These are phyloP conservation scores for Phaeolepiota aurea DNA, from an alignment of 768 basidiomycete species.

Conservation along the genomic window DNA sequence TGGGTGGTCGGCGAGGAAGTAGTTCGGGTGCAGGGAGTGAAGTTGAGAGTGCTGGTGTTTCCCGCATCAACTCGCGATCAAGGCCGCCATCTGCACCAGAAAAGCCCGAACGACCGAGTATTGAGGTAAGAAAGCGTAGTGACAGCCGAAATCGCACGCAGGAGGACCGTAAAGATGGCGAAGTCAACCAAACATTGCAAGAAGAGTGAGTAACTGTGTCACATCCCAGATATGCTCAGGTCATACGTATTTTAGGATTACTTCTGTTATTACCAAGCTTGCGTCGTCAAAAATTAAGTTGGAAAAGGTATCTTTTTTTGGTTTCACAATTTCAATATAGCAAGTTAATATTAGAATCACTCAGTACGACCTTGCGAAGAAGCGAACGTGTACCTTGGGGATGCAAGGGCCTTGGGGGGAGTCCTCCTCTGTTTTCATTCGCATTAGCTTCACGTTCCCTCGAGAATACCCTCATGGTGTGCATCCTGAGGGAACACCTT, in stretches of 20 bases:
- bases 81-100: conserved; percentile 15
- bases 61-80: conserved; percentile 39
- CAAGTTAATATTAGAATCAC: conserved; percentile 5
- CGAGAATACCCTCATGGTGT: conserved; percentile 61
- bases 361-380: conserved; percentile 62
- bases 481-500: conserved; percentile 59
- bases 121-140: conserved; percentile 31
- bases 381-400: conserved; percentile 76
- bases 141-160: conserved; percentile 29
- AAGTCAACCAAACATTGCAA: conserved; percentile 44
- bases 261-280: conserved; percentile 61
- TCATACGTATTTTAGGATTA: conserved; percentile 52
- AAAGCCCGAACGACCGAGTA: conserved; percentile 4
- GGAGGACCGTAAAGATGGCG: conserved; percentile 25
- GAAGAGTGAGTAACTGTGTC: conserved; percentile 50
- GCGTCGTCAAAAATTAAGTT: conserved; percentile 67
- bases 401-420: conserved; percentile 92
- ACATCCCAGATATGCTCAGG: not conserved
- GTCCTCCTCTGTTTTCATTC: conserved; percentile 73
- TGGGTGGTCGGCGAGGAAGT: conserved; percentile 45
- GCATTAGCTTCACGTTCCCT: conserved; percentile 87
- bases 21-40: conserved; percentile 49
- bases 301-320: conserved; percentile 53
- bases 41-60: conserved; percentile 35
- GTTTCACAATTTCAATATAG: not conserved